Evolutionary conservation across 106 monocot species (phyloP).

Genomic region (Dendrobium huoshanense): DNA sequence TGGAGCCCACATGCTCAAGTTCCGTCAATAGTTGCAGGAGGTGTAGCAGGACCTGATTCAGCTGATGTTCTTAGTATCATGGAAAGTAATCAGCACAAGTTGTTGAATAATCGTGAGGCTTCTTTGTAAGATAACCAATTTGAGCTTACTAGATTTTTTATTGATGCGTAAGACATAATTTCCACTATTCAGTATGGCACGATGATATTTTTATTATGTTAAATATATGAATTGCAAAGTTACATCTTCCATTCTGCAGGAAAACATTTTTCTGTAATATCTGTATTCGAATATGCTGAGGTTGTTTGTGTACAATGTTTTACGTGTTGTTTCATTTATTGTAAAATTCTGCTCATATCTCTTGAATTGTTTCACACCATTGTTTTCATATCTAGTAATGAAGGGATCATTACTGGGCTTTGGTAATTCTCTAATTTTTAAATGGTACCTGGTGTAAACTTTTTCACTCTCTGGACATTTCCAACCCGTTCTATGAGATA

Average conservation of each 20-base stretch:
- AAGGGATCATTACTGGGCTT: no score
- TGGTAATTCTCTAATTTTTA: no score
- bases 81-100: constrained; percentile 70
- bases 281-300: background rate
- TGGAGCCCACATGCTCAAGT: constrained; percentile 72
- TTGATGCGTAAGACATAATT: background rate
- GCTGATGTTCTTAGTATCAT: constrained; percentile 57
- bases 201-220: background rate
- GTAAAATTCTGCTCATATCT: background rate
- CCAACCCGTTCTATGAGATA: background rate
- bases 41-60: constrained; percentile 65
- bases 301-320: background rate
- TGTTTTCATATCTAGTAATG: background rate
- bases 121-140: constrained; percentile 44
- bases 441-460: background rate
- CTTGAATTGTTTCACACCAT: background rate
- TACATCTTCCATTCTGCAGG: background rate
- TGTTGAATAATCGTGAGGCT: constrained; percentile 47
- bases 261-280: background rate
- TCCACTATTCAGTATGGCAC: background rate
- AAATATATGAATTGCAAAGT: background rate
- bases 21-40: constrained; percentile 74
- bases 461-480: background rate
- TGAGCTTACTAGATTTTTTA: background rate
- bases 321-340: background rate